phyloP scores from a whole-genome alignment of 345 rosid genomes.

The Cardamine chenopodiifolia region DNA sequence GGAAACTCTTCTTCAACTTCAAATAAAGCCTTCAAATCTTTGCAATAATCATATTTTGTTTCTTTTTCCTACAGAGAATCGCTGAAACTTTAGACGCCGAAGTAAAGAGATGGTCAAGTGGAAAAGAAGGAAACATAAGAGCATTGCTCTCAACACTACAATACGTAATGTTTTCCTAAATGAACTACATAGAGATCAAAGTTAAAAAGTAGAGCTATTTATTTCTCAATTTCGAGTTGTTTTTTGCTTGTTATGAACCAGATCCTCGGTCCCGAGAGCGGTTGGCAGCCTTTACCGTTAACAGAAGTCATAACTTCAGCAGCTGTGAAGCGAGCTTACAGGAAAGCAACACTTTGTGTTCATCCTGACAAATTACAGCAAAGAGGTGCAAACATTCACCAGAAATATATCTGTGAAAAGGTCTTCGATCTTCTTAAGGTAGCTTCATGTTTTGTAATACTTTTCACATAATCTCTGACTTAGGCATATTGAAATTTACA shows the following conservation, averaged over 20 bases:
- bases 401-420: slow-evolving; percentile 90
- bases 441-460: not conserved
- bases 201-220: not conserved
- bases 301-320: slow-evolving; percentile 94
- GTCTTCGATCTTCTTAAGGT: slow-evolving; percentile 98
- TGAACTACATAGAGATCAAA: not conserved
- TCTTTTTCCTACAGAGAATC: slow-evolving; percentile 61
- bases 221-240: not conserved
- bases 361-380: slow-evolving; percentile 98
- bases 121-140: slow-evolving; percentile 93
- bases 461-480: not conserved
- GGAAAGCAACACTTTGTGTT: slow-evolving; percentile 97
- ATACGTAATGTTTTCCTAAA: slow-evolving; percentile 64
- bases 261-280: slow-evolving; percentile 87
- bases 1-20: slow-evolving; percentile 14
- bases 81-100: slow-evolving; percentile 91
- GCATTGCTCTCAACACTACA: slow-evolving; percentile 96
- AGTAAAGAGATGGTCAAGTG: slow-evolving; percentile 91
- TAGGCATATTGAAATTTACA: not conserved
- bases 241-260: slow-evolving; percentile 42
- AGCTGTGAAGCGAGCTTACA: slow-evolving; percentile 93
- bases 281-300: slow-evolving; percentile 95
- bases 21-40: not conserved
- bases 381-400: slow-evolving; percentile 90
- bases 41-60: slow-evolving; percentile 23